Evolutionary conservation across 352 stramenopile genomes (phyloP).

Genomic region (Phytopythium chamaehyphon): DNA sequence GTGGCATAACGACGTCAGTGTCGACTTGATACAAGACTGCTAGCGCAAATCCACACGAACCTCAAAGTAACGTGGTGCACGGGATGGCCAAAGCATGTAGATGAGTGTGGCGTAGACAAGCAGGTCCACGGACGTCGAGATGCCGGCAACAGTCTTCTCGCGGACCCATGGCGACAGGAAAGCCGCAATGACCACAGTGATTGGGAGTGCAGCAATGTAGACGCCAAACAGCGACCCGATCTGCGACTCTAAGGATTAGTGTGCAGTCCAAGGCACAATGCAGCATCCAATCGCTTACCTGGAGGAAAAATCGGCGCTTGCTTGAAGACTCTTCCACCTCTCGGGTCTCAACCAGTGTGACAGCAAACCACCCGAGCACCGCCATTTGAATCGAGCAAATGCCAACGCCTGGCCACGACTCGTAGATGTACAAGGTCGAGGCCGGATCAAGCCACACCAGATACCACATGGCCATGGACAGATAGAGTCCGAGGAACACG

Average conservation of each 20-base stretch:
- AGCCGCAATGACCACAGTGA: slow-evolving; percentile 66
- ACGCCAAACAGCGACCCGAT: slow-evolving; percentile 62
- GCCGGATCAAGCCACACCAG: slow-evolving; percentile 71
- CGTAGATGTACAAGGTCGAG: slow-evolving; percentile 81
- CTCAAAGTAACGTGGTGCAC: slow-evolving; percentile 74
- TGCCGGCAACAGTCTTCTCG: slow-evolving; percentile 63
- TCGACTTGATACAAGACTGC: background rate
- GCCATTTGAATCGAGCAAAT: slow-evolving; percentile 62
- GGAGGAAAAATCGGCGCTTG: slow-evolving; percentile 65
- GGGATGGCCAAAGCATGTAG: slow-evolving; percentile 65
- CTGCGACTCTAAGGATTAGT: slow-evolving; percentile 13
- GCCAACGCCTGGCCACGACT: slow-evolving; percentile 65
- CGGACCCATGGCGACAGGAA: slow-evolving; percentile 77
- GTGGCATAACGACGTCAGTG: slow-evolving; percentile 3
- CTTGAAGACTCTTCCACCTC: slow-evolving; percentile 47
- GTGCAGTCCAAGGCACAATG: background rate
- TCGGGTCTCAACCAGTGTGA: slow-evolving; percentile 61
- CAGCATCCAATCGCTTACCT: slow-evolving; percentile 14
- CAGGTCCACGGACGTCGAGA: slow-evolving; percentile 48
- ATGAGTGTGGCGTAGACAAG: slow-evolving; percentile 59
- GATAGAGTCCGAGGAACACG: slow-evolving; percentile 52
- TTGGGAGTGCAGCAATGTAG: slow-evolving; percentile 66
- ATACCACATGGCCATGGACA: slow-evolving; percentile 81
- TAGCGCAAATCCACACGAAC: slow-evolving; percentile 18
- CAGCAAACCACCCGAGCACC: slow-evolving; percentile 60